Percentiles rank a stretch among this genome's conserved stretches.
These are phyloP conservation scores for Potentilla sterilis DNA, from an alignment of 306 rosid species.

Conservation along the genomic window DNA sequence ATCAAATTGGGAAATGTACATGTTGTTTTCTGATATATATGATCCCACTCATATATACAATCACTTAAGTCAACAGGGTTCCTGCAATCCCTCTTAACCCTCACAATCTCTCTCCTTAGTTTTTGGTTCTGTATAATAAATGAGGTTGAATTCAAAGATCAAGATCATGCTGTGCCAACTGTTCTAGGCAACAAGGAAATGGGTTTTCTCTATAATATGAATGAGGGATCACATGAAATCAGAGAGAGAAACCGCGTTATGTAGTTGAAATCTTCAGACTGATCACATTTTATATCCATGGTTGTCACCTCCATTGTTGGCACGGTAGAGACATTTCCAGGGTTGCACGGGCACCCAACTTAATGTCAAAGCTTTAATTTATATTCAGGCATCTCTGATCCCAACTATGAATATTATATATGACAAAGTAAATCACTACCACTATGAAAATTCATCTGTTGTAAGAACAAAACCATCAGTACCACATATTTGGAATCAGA, in stretches of 20 bases:
- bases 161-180: slow-evolving; percentile 18
- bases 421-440: not conserved
- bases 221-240: not conserved
- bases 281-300: not conserved
- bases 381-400: slow-evolving; percentile 5
- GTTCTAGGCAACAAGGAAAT: not conserved
- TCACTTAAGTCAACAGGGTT: not conserved
- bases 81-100: not conserved
- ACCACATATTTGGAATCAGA: not conserved
- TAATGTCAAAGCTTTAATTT: slow-evolving; percentile 5
- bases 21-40: not conserved
- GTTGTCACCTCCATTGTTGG: not conserved
- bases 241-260: slow-evolving; percentile 4
- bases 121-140: slow-evolving; percentile 9
- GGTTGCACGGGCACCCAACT: slow-evolving; percentile 10
- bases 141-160: not conserved
- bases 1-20: too few species aligned
- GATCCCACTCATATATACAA: not conserved
- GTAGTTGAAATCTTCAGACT: not conserved
- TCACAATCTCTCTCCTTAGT: not conserved
- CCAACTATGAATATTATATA: not conserved
- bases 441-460: not conserved
- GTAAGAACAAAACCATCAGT: not conserved
- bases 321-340: not conserved
- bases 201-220: not conserved